Evolutionary conservation across 805 yeast species (phyloP).

Genomic region (Barnettozyma salicaria): DNA sequence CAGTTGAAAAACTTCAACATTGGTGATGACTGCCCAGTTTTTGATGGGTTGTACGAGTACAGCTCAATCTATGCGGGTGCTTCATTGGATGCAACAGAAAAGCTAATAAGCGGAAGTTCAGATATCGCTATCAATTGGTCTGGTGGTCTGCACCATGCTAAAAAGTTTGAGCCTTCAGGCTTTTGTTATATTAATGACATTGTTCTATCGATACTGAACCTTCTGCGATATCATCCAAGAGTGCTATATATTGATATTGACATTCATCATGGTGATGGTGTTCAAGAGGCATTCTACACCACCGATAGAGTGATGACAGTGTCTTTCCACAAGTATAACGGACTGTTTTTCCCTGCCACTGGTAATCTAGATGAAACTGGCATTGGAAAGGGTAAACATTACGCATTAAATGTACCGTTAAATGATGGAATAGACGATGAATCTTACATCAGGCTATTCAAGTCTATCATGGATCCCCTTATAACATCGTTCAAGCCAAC

Average conservation of each 20-base stretch:
- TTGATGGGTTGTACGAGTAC: slow-evolving; percentile 72
- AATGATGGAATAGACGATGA: slow-evolving; percentile 93
- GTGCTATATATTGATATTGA: slow-evolving; percentile 86
- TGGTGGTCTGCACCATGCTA: slow-evolving; percentile 92
- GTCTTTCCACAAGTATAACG: slow-evolving; percentile 79
- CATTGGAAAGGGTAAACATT: slow-evolving; percentile 77
- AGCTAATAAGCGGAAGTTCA: slow-evolving; percentile 73
- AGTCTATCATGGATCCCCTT: slow-evolving; percentile 84
- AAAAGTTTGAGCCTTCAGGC: slow-evolving; percentile 84
- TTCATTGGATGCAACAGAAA: slow-evolving; percentile 83
- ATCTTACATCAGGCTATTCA: slow-evolving; percentile 34
- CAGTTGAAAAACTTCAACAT: slow-evolving; percentile 91
- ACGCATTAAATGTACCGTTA: slow-evolving; percentile 79
- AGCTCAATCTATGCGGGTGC: slow-evolving; percentile 84
- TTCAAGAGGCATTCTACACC: slow-evolving; percentile 88
- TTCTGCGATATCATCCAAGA: slow-evolving; percentile 76
- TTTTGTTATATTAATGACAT: slow-evolving; percentile 90
- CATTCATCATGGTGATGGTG: slow-evolving; percentile 94
- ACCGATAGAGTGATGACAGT: slow-evolving; percentile 89
- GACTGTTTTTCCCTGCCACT: slow-evolving; percentile 91
- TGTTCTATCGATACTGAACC: slow-evolving; percentile 74
- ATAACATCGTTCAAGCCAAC: slow-evolving; percentile 91
- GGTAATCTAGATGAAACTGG: slow-evolving; percentile 84
- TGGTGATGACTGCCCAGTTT: slow-evolving; percentile 90
- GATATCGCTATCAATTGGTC: slow-evolving; percentile 92